phyloP scores from a whole-genome alignment of 495 filamentous ascomycete species.

The Cryomyces minteri region DNA sequence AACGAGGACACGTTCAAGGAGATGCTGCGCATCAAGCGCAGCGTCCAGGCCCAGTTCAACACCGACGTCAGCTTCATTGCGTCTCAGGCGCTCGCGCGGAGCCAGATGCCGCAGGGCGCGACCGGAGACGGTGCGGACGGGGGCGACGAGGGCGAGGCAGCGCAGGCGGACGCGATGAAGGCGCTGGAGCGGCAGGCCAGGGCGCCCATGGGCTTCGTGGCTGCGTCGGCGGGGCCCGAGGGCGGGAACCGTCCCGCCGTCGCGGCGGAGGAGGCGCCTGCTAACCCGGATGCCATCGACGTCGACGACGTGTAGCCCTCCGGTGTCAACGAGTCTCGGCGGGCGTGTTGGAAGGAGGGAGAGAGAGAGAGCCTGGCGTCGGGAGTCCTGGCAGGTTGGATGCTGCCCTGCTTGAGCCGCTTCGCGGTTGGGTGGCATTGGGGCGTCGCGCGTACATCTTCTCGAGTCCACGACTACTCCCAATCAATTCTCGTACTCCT shows the following conservation, averaged over 20 bases:
- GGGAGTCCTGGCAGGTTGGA: too few relatives aligned
- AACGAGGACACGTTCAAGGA: slow-evolving; percentile 99
- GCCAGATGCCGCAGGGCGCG: slow-evolving; percentile 28
- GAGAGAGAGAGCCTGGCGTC: too few relatives aligned
- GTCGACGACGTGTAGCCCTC: neutral
- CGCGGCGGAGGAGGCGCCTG: neutral
- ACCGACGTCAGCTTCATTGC: slow-evolving; percentile 99
- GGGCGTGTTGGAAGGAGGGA: too few relatives aligned
- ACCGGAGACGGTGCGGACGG: slow-evolving; percentile 18
- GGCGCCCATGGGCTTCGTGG: slow-evolving; percentile 82
- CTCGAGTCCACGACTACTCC: too few relatives aligned
- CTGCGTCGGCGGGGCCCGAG: slow-evolving; percentile 37
- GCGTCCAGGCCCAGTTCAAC: slow-evolving; percentile 93
- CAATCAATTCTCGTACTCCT: too few relatives aligned
- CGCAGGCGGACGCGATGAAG: slow-evolving; percentile 70
- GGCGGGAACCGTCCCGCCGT: neutral
- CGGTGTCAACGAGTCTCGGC: too few relatives aligned
- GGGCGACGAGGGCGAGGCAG: slow-evolving; percentile 26
- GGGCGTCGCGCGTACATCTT: too few relatives aligned
- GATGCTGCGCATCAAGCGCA: slow-evolving; percentile 94
- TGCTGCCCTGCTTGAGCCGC: too few relatives aligned
- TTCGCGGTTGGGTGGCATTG: too few relatives aligned
- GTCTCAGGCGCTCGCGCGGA: slow-evolving; percentile 76
- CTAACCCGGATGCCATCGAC: neutral
- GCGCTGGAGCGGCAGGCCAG: slow-evolving; percentile 75